These are phyloP conservation scores for Taiozyma sp. DNA, from an alignment of 1,139 yeast genomes.

Conservation along the genomic window DNA sequence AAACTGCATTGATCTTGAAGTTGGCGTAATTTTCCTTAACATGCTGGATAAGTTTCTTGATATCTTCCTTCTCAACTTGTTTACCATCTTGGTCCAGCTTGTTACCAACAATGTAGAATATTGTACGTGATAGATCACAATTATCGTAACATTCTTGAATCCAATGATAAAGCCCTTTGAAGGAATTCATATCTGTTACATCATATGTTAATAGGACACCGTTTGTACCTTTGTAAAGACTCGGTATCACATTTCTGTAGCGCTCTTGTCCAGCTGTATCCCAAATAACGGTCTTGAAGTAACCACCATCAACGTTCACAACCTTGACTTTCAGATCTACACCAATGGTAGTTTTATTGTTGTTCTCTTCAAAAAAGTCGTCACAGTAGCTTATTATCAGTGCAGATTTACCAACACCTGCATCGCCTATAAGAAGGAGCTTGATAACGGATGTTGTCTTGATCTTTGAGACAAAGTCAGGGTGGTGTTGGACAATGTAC, in stretches of 20 bases:
- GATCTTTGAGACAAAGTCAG: constrained; percentile 9
- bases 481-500: constrained; percentile 15
- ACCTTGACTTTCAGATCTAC: constrained; percentile 58
- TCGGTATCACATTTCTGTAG: constrained; percentile 50
- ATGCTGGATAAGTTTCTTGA: constrained; percentile 18
- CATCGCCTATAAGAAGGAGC: constrained; percentile 33
- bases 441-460: constrained; percentile 28
- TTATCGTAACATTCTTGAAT: constrained; percentile 33
- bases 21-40: constrained; percentile 17
- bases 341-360: constrained; percentile 45
- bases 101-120: constrained; percentile 37
- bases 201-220: constrained; percentile 62
- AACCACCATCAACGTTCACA: constrained; percentile 56
- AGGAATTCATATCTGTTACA: constrained; percentile 47
- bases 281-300: constrained; percentile 46
- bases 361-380: constrained; percentile 25
- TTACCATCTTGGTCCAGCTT: constrained; percentile 31
- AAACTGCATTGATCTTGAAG: constrained; percentile 26
- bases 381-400: constrained; percentile 35
- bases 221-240: constrained; percentile 56
- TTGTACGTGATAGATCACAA: constrained; percentile 25
- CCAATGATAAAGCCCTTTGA: constrained; percentile 43
- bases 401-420: constrained; percentile 40
- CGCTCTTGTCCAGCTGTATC: constrained; percentile 66
- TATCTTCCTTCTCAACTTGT: constrained; percentile 23